These are phyloP conservation scores for Pseudocercospora macadamiae DNA, from an alignment of 2,329 filamentous ascomycete genomes.

Conservation along the genomic window DNA sequence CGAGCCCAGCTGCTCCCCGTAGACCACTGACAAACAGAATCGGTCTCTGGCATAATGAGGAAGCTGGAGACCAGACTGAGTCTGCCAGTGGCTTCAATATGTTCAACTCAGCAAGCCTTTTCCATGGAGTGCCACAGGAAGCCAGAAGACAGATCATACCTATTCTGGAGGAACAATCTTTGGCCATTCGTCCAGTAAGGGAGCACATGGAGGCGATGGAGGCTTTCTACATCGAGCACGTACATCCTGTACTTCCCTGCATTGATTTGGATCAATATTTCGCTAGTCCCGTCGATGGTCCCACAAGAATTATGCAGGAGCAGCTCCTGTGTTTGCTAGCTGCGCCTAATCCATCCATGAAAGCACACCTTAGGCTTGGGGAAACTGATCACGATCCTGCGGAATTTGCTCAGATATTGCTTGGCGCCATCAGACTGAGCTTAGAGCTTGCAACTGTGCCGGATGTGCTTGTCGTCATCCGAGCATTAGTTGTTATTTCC, in stretches of 20 bases:
- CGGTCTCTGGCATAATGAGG: slow-evolving; percentile 17
- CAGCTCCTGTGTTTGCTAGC: slow-evolving; percentile 14
- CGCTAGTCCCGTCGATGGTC: not conserved
- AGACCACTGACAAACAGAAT: slow-evolving; percentile 9
- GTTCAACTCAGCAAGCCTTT: slow-evolving; percentile 10
- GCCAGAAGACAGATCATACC: not conserved
- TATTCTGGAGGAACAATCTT: not conserved
- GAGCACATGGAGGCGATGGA: slow-evolving; percentile 13
- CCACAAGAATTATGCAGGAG: slow-evolving; percentile 6
- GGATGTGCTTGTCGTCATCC: slow-evolving; percentile 11
- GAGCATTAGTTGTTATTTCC: slow-evolving; percentile 12
- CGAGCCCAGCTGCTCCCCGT: slow-evolving; percentile 1
- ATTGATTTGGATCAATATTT: slow-evolving; percentile 5
- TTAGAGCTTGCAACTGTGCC: slow-evolving; percentile 13
- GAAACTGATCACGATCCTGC: not conserved
- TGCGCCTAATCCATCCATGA: slow-evolving; percentile 1
- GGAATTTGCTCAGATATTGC: slow-evolving; percentile 11
- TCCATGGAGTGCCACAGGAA: not conserved
- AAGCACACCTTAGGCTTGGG: slow-evolving; percentile 2
- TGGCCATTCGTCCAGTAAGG: not conserved
- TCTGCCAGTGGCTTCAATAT: not conserved
- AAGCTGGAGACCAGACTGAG: not conserved
- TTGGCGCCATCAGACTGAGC: slow-evolving; percentile 13
- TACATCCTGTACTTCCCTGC: slow-evolving; percentile 14
- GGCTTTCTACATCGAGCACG: slow-evolving; percentile 12